A percentile compares a stretch with the other conserved stretches of the same genome.
These are phyloP conservation scores for Annulohypoxylon maeteangense DNA, from an alignment of 495 filamentous ascomycete genomes.

Conservation along the genomic window DNA sequence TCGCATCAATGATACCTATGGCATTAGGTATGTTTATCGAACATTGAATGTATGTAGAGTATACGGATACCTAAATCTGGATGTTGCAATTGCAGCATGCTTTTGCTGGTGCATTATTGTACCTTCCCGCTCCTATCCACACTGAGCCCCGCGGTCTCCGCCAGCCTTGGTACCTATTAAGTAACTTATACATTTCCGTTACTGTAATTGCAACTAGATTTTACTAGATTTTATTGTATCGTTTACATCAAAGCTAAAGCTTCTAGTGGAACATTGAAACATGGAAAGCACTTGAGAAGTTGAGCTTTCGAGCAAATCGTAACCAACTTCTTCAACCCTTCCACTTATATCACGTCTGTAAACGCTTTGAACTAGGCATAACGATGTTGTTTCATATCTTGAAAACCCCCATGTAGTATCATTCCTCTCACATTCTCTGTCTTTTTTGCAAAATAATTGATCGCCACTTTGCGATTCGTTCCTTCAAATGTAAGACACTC, in stretches of 20 bases:
- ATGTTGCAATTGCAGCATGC: background rate
- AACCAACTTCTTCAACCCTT: slow-evolving; percentile 22
- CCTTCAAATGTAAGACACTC: slow-evolving; percentile 4
- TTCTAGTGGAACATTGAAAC: slow-evolving; percentile 28
- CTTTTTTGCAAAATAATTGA: background rate
- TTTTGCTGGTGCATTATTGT: slow-evolving; percentile 2
- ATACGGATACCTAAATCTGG: background rate
- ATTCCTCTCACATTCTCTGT: background rate
- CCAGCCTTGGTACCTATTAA: background rate
- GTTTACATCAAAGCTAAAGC: slow-evolving; percentile 4
- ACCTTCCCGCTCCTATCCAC: background rate
- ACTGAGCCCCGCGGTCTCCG: slow-evolving; percentile 25
- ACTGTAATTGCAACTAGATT: background rate
- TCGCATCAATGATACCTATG: too few relatives aligned
- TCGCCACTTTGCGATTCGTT: slow-evolving; percentile 3
- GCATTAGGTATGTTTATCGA: too few relatives aligned
- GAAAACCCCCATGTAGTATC: slow-evolving; percentile 28
- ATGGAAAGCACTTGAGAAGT: background rate
- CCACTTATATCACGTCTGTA: slow-evolving; percentile 39
- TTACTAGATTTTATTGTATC: background rate
- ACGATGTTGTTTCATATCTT: slow-evolving; percentile 40
- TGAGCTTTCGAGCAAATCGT: slow-evolving; percentile 11
- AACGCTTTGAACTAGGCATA: slow-evolving; percentile 42
- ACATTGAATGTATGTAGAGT: too few relatives aligned
- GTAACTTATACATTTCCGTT: slow-evolving; percentile 19